Conservation (phyloP, 176 grass and related monocot species). For the Triticum monococcum region DNA sequence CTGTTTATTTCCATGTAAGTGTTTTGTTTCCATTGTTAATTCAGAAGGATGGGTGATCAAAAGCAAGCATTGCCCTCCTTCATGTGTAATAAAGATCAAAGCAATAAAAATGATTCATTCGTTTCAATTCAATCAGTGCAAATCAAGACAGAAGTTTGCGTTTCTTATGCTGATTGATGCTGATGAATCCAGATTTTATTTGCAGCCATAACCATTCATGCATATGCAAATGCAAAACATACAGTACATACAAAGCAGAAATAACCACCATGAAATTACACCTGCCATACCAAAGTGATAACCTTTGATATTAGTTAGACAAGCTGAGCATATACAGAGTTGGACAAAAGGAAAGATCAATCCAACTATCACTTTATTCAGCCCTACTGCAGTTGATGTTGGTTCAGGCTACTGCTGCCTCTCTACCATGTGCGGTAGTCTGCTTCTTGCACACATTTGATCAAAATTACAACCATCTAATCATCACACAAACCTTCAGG, state of each 20-base stretch:
- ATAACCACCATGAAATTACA: not conserved
- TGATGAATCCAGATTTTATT: not conserved
- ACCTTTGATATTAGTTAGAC: not conserved
- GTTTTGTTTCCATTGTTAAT: not conserved
- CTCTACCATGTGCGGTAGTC: not conserved
- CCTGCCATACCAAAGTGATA: not conserved
- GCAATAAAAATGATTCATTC: slow-evolving; percentile 36
- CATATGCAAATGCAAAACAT: not conserved
- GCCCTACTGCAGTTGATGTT: slow-evolving; percentile 26
- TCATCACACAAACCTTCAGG: not conserved
- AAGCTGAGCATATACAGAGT: slow-evolving; percentile 11
- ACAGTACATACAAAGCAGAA: not conserved
- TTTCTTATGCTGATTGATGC: not conserved
- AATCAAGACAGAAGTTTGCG: not conserved
- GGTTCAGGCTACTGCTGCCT: slow-evolving; percentile 7
- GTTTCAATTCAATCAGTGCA: not conserved
- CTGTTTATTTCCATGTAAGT: not conserved
- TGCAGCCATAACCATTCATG: not conserved
- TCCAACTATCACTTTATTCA: slow-evolving; percentile 29
- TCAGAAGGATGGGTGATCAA: slow-evolving; percentile 34
- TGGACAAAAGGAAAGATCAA: slow-evolving; percentile 1
- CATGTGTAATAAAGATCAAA: slow-evolving; percentile 41
- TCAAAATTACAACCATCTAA: slow-evolving; percentile 1
- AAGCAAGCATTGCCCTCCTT: slow-evolving; percentile 23
- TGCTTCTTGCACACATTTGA: slow-evolving; percentile 22